Base-by-base conservation (phyloP, 345 rosid species). In the Euphorbia peplus region DNA sequence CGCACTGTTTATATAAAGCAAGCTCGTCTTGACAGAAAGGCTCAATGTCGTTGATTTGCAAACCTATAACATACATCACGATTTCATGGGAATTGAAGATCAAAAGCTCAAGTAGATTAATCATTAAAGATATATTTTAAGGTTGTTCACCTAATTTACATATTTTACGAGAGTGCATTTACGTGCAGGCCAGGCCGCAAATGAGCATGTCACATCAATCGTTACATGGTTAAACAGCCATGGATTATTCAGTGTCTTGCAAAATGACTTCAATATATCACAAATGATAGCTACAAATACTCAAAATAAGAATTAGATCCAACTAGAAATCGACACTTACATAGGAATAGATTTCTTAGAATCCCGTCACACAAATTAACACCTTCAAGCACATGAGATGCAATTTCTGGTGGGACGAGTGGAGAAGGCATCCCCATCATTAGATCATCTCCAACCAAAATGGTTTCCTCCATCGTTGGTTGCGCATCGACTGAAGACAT, bases 401-500 rank as follows among this genome's bases (percentile, higher is more conserved):
- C 93, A 52, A 91, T 95, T 80, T 95, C 99, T 70, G 84, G 87
- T 47, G 97, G 96, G 68, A 91, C 84, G 79, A 90, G 39, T 60
- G 97, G 95, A 55, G 96, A 91, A 59, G 97, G 95, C 41, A 90
- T 96, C 21, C 98, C 96, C 88, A 55, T 83, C 99, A 95, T 95
- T 1, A 95, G 80, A 80, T 95, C 97, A 71, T 90, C 99, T 63
- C 96, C 93, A 2, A 91, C 97, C 83, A 91, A 69, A 65, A 95
- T 89, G 30, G 95, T 91, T 83, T 95, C 97, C 86, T 91, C 99
- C 95, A 95, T 91, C 10, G 79, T 83, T 48, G 97, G 95, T 61
- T 95, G 90, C 48, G 99, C 76, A 88, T 91, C 97, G 25, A 91
- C 99, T 95, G 80, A 75, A 78, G 41, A 75, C 14, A 50, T 6